phyloP scores from a whole-genome alignment of 78 protist species.

The Dictyostelium purpureum region DNA sequence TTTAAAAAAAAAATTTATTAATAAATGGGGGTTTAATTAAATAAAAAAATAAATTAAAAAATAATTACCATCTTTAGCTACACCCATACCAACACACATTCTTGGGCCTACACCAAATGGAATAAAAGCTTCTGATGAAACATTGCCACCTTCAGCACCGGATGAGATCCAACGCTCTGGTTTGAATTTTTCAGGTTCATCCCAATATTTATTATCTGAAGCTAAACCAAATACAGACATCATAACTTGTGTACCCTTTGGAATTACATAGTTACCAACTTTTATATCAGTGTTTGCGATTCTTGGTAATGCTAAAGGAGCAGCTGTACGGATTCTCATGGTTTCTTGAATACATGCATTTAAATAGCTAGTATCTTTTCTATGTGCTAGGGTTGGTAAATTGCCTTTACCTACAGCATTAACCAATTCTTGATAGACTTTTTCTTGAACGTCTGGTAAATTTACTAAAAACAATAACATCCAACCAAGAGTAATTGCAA shows the following conservation, averaged over 20 bases:
- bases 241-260: slow-evolving; percentile 64
- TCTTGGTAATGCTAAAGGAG: slow-evolving; percentile 58
- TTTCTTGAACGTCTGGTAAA: slow-evolving; percentile 42
- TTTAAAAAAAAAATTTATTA: too few relatives aligned
- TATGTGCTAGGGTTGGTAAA: slow-evolving; percentile 12
- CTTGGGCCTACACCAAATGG: slow-evolving; percentile 77
- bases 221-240: slow-evolving; percentile 61
- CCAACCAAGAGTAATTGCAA: slow-evolving; percentile 72
- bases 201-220: slow-evolving; percentile 43
- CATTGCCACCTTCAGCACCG: not conserved
- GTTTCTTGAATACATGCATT: slow-evolving; percentile 46
- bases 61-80: slow-evolving; percentile 79
- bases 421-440: slow-evolving; percentile 30
- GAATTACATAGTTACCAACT: slow-evolving; percentile 40
- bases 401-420: slow-evolving; percentile 51
- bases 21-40: not conserved
- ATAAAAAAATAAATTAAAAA: too few relatives aligned
- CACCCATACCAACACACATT: slow-evolving; percentile 81
- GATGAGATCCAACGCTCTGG: slow-evolving; percentile 35
- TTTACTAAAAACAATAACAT: slow-evolving; percentile 40
- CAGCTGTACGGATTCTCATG: slow-evolving; percentile 67
- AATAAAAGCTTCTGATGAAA: slow-evolving; percentile 5
- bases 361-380: slow-evolving; percentile 40
- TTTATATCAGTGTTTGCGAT: slow-evolving; percentile 30
- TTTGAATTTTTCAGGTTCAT: slow-evolving; percentile 29